Evolutionary conservation across 768 basidiomycete genomes (phyloP).

Genomic region (Lentinula aciculospora): DNA sequence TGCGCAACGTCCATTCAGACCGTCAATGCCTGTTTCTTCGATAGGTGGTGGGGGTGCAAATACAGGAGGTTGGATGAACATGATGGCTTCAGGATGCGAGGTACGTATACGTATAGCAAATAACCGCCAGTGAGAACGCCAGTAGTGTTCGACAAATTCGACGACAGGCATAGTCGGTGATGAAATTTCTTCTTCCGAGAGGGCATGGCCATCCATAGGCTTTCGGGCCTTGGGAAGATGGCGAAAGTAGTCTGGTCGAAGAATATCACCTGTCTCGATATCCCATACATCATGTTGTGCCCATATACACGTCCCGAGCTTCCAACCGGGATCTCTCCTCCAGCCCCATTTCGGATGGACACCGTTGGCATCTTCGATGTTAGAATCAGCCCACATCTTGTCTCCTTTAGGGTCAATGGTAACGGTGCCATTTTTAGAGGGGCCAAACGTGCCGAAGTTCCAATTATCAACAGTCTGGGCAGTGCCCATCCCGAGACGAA

Average conservation of each 20-base stretch:
- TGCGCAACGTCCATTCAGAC: conserved; percentile 59
- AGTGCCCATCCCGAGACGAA: conserved; percentile 86
- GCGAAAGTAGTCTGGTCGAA: conserved; percentile 75
- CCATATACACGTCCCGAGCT: conserved; percentile 79
- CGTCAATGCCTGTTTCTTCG: conserved; percentile 30
- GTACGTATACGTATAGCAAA: conserved; percentile 55
- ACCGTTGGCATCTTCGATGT: conserved; percentile 38
- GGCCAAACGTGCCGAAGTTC: conserved; percentile 77
- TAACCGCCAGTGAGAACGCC: conserved; percentile 62
- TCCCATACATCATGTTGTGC: conserved; percentile 91
- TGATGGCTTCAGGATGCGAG: conserved; percentile 75
- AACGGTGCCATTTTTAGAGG: conserved; percentile 64
- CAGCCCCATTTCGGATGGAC: conserved; percentile 76
- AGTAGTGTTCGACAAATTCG: conserved; percentile 74
- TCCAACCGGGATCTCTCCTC: conserved; percentile 67
- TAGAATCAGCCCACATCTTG: conserved; percentile 70
- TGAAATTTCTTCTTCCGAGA: conserved; percentile 3
- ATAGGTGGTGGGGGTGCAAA: conserved; percentile 72
- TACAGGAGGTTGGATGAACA: conserved; percentile 91
- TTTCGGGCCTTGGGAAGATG: conserved; percentile 25
- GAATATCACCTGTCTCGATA: conserved; percentile 54
- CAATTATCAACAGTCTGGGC: conserved; percentile 78
- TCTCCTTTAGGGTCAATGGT: conserved; percentile 81
- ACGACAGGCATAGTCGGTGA: conserved; percentile 34
- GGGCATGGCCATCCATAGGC: neutral